Evolutionary conservation across 768 basidiomycete species (phyloP).

Genomic region (Suillus subalutaceus): DNA sequence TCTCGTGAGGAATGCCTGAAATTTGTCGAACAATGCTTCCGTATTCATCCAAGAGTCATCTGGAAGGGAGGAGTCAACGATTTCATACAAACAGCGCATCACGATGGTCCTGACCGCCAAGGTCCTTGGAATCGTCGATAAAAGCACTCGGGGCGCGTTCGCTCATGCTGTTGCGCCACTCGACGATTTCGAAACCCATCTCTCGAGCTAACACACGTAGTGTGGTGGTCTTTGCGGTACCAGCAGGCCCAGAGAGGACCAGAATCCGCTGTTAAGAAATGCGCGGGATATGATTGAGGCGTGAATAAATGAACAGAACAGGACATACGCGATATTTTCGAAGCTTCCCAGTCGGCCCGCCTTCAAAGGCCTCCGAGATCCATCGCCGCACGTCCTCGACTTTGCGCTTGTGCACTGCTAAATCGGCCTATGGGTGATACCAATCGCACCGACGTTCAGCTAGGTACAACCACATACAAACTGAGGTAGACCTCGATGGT

Average conservation of each 20-base stretch:
- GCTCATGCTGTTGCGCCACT: constrained; percentile 78
- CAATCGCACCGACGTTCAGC: neutral
- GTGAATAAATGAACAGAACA: neutral
- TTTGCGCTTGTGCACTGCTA: constrained; percentile 81
- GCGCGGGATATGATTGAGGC: neutral
- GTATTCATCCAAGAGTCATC: constrained; percentile 16
- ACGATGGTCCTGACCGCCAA: constrained; percentile 15
- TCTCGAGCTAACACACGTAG: constrained; percentile 75
- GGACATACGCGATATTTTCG: constrained; percentile 72
- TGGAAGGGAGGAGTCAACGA: constrained; percentile 9
- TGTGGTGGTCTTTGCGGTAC: constrained; percentile 89
- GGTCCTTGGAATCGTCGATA: constrained; percentile 16
- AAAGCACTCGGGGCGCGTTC: constrained; percentile 41
- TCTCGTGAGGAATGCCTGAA: constrained; percentile 75
- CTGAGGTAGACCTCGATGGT: constrained; percentile 49
- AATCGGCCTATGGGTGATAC: constrained; percentile 50
- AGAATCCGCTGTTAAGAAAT: constrained; percentile 66
- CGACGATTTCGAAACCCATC: constrained; percentile 77
- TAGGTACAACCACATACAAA: constrained; percentile 7
- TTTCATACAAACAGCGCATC: neutral
- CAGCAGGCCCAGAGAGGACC: constrained; percentile 85
- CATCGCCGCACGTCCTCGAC: constrained; percentile 78
- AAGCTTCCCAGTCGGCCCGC: constrained; percentile 62
- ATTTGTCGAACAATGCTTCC: constrained; percentile 59
- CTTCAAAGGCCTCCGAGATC: constrained; percentile 73